These are phyloP conservation scores for Geoglossum cookeanum DNA, from an alignment of 2,329 filamentous ascomycete species.

Conservation along the genomic window DNA sequence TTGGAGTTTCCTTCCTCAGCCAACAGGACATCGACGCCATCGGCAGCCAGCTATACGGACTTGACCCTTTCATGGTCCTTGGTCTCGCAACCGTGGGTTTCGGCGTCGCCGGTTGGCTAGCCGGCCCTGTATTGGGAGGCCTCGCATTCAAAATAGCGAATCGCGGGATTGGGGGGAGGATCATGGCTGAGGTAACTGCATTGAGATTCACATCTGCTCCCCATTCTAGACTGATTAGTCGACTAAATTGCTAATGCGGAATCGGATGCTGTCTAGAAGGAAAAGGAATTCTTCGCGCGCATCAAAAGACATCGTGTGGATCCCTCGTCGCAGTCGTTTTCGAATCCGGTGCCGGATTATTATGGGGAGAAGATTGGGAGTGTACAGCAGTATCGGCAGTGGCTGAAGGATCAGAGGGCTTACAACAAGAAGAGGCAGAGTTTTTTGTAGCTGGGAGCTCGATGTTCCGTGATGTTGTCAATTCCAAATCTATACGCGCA, in stretches of 20 bases:
- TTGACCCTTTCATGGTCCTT: constrained; percentile 35
- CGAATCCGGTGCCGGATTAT: constrained; percentile 91
- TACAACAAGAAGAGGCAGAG: constrained; percentile 73
- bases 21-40: constrained; percentile 8
- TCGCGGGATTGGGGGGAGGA: constrained; percentile 47
- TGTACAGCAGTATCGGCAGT: constrained; percentile 75
- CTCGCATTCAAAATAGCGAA: constrained; percentile 52
- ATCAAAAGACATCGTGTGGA: constrained; percentile 89
- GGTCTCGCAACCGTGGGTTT: constrained; percentile 62
- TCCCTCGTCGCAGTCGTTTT: constrained; percentile 68
- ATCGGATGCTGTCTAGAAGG: constrained; percentile 39
- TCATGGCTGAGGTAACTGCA: background rate
- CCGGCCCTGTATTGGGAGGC: constrained; percentile 67
- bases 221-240: background rate
- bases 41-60: background rate
- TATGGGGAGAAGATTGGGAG: constrained; percentile 98
- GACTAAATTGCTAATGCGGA: background rate
- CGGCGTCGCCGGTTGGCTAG: constrained; percentile 69
- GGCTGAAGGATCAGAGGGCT: constrained; percentile 92
- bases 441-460: background rate
- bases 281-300: constrained; percentile 79
- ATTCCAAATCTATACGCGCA: no score
- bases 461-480: no score
- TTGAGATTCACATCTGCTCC: background rate
- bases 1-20: constrained; percentile 4